phyloP scores from a whole-genome alignment of 1,139 yeast genomes.

The Saccharomyces hybrid region DNA sequence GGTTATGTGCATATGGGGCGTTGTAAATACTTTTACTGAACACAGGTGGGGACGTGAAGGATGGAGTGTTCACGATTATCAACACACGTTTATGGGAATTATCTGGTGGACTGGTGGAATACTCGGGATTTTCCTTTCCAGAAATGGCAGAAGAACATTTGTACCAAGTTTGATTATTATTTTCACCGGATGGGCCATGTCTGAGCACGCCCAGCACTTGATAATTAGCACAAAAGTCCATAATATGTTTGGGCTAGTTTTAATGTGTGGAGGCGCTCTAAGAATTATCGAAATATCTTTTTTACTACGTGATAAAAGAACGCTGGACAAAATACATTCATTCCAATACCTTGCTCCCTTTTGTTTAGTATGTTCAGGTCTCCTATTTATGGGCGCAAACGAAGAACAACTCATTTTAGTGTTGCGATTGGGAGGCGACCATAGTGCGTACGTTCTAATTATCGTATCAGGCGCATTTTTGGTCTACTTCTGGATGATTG shows the following conservation, averaged over 20 bases:
- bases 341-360: slow-evolving; percentile 85
- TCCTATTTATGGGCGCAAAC: slow-evolving; percentile 82
- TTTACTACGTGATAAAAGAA: slow-evolving; percentile 50
- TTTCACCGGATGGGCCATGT: slow-evolving; percentile 92
- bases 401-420: slow-evolving; percentile 79
- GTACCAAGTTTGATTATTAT: slow-evolving; percentile 75
- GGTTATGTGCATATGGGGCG: slow-evolving; percentile 83
- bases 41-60: slow-evolving; percentile 85
- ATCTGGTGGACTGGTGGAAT: slow-evolving; percentile 95
- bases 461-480: slow-evolving; percentile 68
- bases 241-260: slow-evolving; percentile 70
- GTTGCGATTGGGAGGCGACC: slow-evolving; percentile 70
- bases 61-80: slow-evolving; percentile 89
- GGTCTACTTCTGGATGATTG: slow-evolving; percentile 57
- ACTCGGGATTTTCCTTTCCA: slow-evolving; percentile 67
- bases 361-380: slow-evolving; percentile 68
- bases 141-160: slow-evolving; percentile 58
- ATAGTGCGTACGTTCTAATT: slow-evolving; percentile 73
- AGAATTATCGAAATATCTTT: slow-evolving; percentile 75
- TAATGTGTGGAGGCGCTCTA: slow-evolving; percentile 69
- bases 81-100: slow-evolving; percentile 93
- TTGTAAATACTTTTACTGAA: slow-evolving; percentile 89
- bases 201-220: slow-evolving; percentile 73
- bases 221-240: slow-evolving; percentile 79
- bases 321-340: slow-evolving; percentile 46